Evolutionary conservation across 2,329 filamentous ascomycete genomes (phyloP), one percentile per base, ranked within the genome.

Genomic region (Juglanconis oblonga): DNA sequence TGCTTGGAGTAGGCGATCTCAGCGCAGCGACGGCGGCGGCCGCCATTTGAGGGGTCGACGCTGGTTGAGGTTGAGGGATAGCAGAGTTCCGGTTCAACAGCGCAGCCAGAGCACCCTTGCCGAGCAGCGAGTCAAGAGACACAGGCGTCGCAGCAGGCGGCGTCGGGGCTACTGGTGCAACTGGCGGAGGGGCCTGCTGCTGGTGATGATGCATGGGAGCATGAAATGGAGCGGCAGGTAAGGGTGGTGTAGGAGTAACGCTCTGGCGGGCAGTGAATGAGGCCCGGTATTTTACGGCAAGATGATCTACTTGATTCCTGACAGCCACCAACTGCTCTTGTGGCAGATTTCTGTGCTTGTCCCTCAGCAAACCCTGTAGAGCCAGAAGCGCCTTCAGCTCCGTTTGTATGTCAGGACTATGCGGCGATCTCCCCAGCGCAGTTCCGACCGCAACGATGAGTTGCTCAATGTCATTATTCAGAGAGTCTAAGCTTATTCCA

Each of bases 351-450:
- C 53, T 59, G 52, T 59, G 57, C 53, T 92, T 89, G 67, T 82
- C 88, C 73, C 90, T 87, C 71, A 97, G 79, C 66, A 94, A 85
- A 67, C 82, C 86, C 77, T 96, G 91, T 65, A 98, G 83, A 74
- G 95, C 91, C 75, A 93, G 79, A 67, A 97, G 84, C 64, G 92
- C 92, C 77, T 91, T 90, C 70, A 97, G 79, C 76, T 90, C 91
- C 70, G 86, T 88, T 72, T 91, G 88, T 71, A 91, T 82, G 75
- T 86, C 85, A 75, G 81, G 76, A 79, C 97, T 90, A 79, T 88
- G 85, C 62, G 89, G 89, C 72, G 87, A 91, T 66, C 85, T 85
- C 66, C 88, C 87, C 77, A 91, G 89, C 70, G 92, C 88, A 66
- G 82, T 81, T 76, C 88, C 88, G 65, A 89, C 87, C 67, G 84